phyloP scores from a whole-genome alignment of 2,329 filamentous ascomycete species.

The Penicillium brasilianum region DNA sequence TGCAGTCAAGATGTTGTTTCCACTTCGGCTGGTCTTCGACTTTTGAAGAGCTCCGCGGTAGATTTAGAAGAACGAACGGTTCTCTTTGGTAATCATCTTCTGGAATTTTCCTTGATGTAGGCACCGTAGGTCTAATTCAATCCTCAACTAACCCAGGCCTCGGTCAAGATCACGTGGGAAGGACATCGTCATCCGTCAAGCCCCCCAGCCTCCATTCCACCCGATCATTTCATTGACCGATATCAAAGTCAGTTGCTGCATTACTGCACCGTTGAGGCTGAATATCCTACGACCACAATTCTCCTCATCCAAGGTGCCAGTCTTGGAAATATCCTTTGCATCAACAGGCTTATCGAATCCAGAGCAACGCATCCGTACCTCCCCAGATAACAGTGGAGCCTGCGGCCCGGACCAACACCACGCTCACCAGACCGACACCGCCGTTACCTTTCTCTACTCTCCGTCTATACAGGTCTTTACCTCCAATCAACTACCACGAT shows the following conservation, averaged over 20 bases:
- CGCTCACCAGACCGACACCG: constrained; percentile 8
- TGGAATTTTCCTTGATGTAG: neutral
- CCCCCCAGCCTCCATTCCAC: constrained; percentile 10
- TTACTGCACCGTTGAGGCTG: neutral
- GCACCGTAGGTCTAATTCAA: neutral
- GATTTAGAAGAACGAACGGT: neutral
- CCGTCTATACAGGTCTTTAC: neutral
- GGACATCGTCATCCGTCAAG: constrained; percentile 22
- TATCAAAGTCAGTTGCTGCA: neutral
- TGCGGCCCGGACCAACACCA: constrained; percentile 16
- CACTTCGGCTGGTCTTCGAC: neutral
- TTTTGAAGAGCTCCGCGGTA: neutral
- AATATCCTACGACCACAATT: neutral
- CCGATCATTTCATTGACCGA: constrained; percentile 6
- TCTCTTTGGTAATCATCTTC: neutral
- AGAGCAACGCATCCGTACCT: constrained; percentile 17
- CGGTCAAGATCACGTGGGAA: constrained; percentile 29
- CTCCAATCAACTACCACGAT: constrained; percentile 54
- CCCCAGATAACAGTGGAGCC: constrained; percentile 36
- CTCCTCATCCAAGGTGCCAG: neutral
- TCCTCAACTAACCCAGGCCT: constrained; percentile 18
- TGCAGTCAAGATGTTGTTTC: neutral
- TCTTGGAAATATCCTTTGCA: constrained; percentile 5
- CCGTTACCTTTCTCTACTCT: constrained; percentile 10
- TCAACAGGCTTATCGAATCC: neutral